phyloP scores from a whole-genome alignment of 208 protist genomes.

The Trypanosoma conorhini region DNA sequence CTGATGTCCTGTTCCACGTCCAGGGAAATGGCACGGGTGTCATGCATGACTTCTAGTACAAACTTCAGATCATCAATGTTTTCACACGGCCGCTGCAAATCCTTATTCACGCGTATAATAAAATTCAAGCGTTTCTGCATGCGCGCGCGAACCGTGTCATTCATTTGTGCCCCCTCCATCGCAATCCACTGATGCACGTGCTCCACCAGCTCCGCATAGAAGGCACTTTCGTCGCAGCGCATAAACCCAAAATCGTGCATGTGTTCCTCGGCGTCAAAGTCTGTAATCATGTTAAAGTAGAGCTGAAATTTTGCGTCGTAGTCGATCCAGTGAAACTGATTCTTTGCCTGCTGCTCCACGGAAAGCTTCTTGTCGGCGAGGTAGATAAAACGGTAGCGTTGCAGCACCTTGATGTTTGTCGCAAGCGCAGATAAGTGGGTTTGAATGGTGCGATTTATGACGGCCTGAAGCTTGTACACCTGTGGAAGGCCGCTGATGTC shows the following conservation, averaged over 20 bases:
- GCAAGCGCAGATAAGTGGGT: slow-evolving; percentile 90
- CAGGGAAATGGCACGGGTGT: slow-evolving; percentile 80
- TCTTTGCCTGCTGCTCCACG: slow-evolving; percentile 94
- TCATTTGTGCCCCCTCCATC: slow-evolving; percentile 94
- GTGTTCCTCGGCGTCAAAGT: slow-evolving; percentile 87
- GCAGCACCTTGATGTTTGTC: slow-evolving; percentile 93
- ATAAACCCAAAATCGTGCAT: slow-evolving; percentile 96
- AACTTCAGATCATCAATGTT: slow-evolving; percentile 97
- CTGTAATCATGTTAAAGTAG: slow-evolving; percentile 94
- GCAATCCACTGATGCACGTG: slow-evolving; percentile 94
- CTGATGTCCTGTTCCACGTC: slow-evolving; percentile 94
- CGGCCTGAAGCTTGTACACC: slow-evolving; percentile 89
- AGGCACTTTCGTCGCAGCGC: slow-evolving; percentile 88
- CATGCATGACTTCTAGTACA: slow-evolving; percentile 95
- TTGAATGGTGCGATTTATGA: slow-evolving; percentile 92
- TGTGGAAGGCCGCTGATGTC: slow-evolving; percentile 92
- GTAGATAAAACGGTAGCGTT: slow-evolving; percentile 94
- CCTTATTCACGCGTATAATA: slow-evolving; percentile 86
- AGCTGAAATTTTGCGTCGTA: slow-evolving; percentile 96
- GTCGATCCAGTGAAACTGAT: slow-evolving; percentile 93
- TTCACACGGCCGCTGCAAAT: slow-evolving; percentile 86
- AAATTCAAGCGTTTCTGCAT: slow-evolving; percentile 75
- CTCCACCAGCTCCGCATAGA: slow-evolving; percentile 90
- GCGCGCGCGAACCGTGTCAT: slow-evolving; percentile 80
- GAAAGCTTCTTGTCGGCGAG: slow-evolving; percentile 93